Percentiles rank a stretch among this genome's conserved stretches.
Conservation (phyloP, 2,329 filamentous ascomycete genomes). For the Apiospora rasikravindrae region DNA sequence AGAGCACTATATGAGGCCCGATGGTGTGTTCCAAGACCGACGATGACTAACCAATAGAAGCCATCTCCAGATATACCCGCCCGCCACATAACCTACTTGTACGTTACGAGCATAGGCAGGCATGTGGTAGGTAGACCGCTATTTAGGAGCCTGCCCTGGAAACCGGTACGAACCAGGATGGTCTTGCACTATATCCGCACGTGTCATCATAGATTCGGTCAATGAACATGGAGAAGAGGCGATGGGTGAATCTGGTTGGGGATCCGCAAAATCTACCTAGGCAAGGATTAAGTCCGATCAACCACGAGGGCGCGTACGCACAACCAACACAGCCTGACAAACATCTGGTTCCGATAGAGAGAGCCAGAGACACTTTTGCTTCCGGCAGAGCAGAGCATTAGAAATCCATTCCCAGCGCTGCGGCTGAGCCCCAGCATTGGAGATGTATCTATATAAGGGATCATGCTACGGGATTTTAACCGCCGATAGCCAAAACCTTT, state of each 20-base stretch:
- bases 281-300: neutral
- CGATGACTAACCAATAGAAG: neutral
- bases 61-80: neutral
- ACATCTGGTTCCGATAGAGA: neutral
- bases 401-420: neutral
- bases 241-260: neutral
- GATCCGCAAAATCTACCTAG: neutral
- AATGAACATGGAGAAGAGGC: neutral
- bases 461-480: neutral
- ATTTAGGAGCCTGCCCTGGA: neutral
- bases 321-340: neutral
- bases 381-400: neutral
- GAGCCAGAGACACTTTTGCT: neutral
- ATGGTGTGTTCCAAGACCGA: neutral
- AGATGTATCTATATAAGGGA: neutral
- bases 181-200: neutral
- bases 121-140: neutral
- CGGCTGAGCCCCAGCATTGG: too few relatives aligned
- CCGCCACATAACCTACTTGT: too few relatives aligned
- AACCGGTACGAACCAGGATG: neutral
- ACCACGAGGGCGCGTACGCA: neutral
- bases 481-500: neutral
- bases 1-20: neutral
- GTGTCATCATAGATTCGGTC: conserved; percentile 6
- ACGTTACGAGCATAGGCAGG: too few relatives aligned